Evolutionary conservation across 176 grass and related monocot species (phyloP), one percentile per base, ranked within the genome.

Genomic region (Luzula sylvatica): DNA sequence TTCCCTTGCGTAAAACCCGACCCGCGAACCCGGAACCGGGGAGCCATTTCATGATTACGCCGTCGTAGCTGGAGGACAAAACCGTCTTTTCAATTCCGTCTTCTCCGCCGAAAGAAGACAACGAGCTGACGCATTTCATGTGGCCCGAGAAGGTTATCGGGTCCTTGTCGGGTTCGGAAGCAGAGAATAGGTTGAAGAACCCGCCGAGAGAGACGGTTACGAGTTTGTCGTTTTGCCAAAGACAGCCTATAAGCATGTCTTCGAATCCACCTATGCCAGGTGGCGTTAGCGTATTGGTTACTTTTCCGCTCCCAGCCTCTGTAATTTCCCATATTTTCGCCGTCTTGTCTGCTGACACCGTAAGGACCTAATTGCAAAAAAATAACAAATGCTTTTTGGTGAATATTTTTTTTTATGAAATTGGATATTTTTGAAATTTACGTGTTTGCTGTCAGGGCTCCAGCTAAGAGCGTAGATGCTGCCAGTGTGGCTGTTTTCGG

Each of bases 381-480:
- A 2, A 58, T 41, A 23, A 22, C 17, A 32, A 4, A 32, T 32
- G 29, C 29, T 4, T 32, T 4, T 4, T 32, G 29, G 8, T 32
- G 29, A 32, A 32, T 4, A 32, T n/a, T n/a, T n/a, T n/a, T n/a
- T n/a, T n/a, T n/a, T n/a, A 32, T 32, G 29, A 8, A 32, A 32
- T 4, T 4, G 30, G 30, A 7, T 35, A 35, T 7, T 7, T 7
- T 35, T 45, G 42, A 61, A 57, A 64, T 55, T 70, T 80, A 98
- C 92, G 59, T 98, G 81, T 86, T 90, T 90, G 61, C 92, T 90
- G 62, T 98, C 85, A 51, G 81, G 68, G 70, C 81, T 98, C 92
- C 92, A 98, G 80, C 78, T 90, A 73, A 82, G 67, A 67, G 92
- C 85, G 72, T 98, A 98, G 64, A 98, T 90, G 65, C 85, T 90